Percentiles rank a stretch among this genome's conserved stretches.
Conservation (phyloP, 2,329 filamentous ascomycete species). For the Huntiella savannae region DNA sequence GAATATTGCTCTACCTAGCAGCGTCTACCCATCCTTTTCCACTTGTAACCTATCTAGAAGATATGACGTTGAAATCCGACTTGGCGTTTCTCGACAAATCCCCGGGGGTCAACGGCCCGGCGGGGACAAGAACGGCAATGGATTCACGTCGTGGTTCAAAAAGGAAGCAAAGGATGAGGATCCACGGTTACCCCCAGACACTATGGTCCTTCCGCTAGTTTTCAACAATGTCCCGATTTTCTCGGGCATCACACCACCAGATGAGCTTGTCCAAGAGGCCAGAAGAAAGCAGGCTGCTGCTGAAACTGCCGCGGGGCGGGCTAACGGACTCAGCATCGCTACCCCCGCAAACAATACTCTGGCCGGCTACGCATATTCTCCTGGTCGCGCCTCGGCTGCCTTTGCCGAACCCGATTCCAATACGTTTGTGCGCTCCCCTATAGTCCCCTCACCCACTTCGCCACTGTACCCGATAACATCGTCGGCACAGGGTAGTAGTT, state of each 20-base stretch:
- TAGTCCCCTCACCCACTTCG: background rate
- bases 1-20: conserved; percentile 54
- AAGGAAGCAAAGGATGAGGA: conserved; percentile 13
- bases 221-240: conserved; percentile 60
- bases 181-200: conserved; percentile 33
- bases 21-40: conserved; percentile 67
- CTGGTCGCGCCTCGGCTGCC: background rate
- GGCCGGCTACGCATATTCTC: background rate
- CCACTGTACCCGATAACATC: background rate
- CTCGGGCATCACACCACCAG: conserved; percentile 70
- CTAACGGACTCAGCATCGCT: background rate
- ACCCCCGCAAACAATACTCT: background rate
- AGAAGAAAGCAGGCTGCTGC: background rate
- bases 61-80: conserved; percentile 68
- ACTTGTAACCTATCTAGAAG: conserved; percentile 71
- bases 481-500: background rate
- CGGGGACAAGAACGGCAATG: background rate
- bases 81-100: conserved; percentile 59
- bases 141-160: conserved; percentile 6
- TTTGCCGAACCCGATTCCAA: background rate
- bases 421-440: background rate
- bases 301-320: background rate
- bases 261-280: conserved; percentile 37
- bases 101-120: conserved; percentile 12
- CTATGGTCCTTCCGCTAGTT: conserved; percentile 58